phyloP scores from a whole-genome alignment of 176 grass and related monocot genomes.

The Avena insularis region DNA sequence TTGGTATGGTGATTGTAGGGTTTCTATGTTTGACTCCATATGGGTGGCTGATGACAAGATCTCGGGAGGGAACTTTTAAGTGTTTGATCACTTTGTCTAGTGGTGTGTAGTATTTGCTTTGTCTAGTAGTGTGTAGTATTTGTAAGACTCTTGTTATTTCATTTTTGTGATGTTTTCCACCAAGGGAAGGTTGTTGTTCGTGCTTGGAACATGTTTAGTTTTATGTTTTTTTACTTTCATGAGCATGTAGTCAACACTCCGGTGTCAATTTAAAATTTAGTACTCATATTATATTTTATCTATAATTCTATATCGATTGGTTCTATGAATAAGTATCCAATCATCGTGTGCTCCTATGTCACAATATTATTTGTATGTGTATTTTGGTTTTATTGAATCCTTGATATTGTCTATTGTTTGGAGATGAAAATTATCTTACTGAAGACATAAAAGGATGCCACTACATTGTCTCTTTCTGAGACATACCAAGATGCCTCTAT shows the following conservation, averaged over 20 bases:
- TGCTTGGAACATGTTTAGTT: not conserved
- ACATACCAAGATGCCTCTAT: not conserved
- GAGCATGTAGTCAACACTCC: not conserved
- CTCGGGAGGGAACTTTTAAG: not conserved
- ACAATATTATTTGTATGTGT: too few relatives aligned
- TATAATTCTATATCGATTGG: too few relatives aligned
- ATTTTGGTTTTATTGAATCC: too few relatives aligned
- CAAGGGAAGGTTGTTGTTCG: not conserved
- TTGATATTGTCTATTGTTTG: not conserved
- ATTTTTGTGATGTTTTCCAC: not conserved
- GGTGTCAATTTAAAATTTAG: not conserved
- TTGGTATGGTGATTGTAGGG: not conserved
- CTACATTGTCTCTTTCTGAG: not conserved
- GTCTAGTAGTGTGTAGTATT: not conserved
- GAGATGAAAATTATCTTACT: not conserved
- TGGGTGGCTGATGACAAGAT: not conserved
- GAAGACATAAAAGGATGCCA: not conserved
- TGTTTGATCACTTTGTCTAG: not conserved
- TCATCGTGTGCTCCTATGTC: too few relatives aligned
- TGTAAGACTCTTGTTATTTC: not conserved
- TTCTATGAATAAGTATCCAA: too few relatives aligned
- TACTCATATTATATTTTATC: not conserved
- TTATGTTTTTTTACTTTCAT: not conserved
- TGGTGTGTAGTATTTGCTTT: not conserved
- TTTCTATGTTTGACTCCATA: not conserved